A percentile compares a stretch with the other conserved stretches of the same genome.
phyloP scores from a whole-genome alignment of 2,329 filamentous ascomycete species.

The Arachnomyces sp. region DNA sequence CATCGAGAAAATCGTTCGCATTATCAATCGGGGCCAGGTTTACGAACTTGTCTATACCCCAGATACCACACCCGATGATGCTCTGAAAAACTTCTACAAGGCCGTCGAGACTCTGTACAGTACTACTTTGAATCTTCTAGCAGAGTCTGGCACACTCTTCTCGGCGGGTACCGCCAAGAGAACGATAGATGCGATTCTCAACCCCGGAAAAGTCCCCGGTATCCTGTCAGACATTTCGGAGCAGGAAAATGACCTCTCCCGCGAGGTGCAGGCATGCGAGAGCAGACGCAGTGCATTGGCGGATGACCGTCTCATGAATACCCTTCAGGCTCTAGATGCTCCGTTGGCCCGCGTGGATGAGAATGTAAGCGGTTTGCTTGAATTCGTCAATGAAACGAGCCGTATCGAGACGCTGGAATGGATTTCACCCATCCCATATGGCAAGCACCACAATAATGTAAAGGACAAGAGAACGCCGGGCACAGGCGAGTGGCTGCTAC shows the following conservation, averaged over 20 bases:
- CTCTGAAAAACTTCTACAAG: background rate
- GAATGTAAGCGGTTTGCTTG: conserved; percentile 6
- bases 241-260: conserved; percentile 7
- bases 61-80: conserved; percentile 2
- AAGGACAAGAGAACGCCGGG: conserved; percentile 8
- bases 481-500: conserved; percentile 15
- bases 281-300: conserved; percentile 4
- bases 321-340: conserved; percentile 4
- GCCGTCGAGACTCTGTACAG: background rate
- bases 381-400: background rate
- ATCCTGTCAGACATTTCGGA: conserved; percentile 1
- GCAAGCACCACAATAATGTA: conserved; percentile 10
- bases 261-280: conserved; percentile 9
- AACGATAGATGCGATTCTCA: conserved; percentile 7
- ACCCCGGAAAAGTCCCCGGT: conserved; percentile 7
- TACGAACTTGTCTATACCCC: conserved; percentile 11
- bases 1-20: conserved; percentile 10
- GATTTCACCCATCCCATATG: conserved; percentile 15
- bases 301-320: conserved; percentile 4
- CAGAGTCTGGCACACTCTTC: conserved; percentile 3
- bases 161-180: conserved; percentile 4
- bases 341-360: conserved; percentile 7
- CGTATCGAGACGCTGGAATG: conserved; percentile 10
- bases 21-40: conserved; percentile 11
- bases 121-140: background rate